These are phyloP conservation scores for Nematocida sp. DNA, from an alignment of 371 early-diverging fungal genomes.

Conservation along the genomic window DNA sequence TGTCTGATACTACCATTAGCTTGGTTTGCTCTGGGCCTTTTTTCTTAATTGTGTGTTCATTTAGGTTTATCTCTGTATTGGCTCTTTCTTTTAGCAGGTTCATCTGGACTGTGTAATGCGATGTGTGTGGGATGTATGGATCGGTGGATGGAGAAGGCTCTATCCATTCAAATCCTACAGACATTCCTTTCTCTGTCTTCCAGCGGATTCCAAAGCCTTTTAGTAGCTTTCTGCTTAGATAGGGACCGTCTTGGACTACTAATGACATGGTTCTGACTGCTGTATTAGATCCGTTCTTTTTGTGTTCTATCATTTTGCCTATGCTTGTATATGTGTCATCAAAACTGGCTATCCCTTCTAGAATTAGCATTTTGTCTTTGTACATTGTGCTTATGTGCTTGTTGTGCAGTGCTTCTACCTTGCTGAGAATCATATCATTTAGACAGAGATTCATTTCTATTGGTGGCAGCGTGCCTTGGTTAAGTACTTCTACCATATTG, in stretches of 20 bases:
- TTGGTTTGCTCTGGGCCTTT: too few relatives aligned
- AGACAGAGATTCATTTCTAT: neutral
- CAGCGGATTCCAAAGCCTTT: constrained; percentile 25
- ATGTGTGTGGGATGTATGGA: neutral
- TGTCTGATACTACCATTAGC: too few relatives aligned
- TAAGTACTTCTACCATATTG: neutral
- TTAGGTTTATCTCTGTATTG: neutral
- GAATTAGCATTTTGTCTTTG: neutral
- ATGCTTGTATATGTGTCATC: neutral
- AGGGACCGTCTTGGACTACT: neutral
- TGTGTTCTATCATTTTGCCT: neutral
- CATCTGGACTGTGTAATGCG: neutral
- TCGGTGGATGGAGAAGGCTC: neutral
- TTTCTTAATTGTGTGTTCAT: neutral
- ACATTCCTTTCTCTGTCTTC: constrained; percentile 2
- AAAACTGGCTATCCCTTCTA: neutral
- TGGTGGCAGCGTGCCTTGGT: constrained; percentile 1
- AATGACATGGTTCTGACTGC: too few relatives aligned
- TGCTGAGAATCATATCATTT: neutral
- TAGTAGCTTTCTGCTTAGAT: neutral
- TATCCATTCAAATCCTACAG: constrained; percentile 24
- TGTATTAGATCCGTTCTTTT: neutral
- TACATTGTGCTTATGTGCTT: neutral
- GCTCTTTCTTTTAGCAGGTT: neutral
- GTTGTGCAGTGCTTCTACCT: neutral